Percentiles rank a stretch among this genome's conserved stretches.
Evolutionary conservation across 2,329 filamentous ascomycete genomes (phyloP).

Genomic region (Colletotrichum destructivum): DNA sequence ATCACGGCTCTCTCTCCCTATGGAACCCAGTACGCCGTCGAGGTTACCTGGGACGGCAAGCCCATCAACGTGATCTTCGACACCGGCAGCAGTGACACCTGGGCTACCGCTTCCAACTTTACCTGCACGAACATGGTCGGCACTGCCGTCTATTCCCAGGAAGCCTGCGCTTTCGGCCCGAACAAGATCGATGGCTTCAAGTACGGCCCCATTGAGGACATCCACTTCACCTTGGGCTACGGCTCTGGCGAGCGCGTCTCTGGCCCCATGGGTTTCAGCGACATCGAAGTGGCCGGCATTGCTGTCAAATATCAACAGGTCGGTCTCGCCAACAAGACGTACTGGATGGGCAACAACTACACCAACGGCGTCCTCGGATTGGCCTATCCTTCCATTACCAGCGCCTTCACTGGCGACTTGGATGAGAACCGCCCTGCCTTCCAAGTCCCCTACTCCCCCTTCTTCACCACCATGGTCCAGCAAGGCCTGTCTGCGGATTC

Average conservation of each 20-base stretch:
- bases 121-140: constrained; percentile 58
- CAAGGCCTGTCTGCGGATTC: constrained; percentile 61
- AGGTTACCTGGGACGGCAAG: constrained; percentile 57
- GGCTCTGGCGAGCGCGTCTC: constrained; percentile 64
- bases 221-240: constrained; percentile 64
- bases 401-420: constrained; percentile 59
- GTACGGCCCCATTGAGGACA: constrained; percentile 54
- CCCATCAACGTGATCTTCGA: constrained; percentile 62
- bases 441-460: constrained; percentile 61
- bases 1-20: constrained; percentile 55
- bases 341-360: constrained; percentile 67
- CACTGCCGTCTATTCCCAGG: constrained; percentile 47
- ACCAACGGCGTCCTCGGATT: constrained; percentile 67
- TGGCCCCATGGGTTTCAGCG: constrained; percentile 63
- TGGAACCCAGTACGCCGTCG: constrained; percentile 60
- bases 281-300: constrained; percentile 63
- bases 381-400: constrained; percentile 66
- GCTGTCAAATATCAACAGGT: constrained; percentile 62
- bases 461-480: constrained; percentile 64
- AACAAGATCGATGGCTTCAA: constrained; percentile 57
- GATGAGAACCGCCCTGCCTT: constrained; percentile 57
- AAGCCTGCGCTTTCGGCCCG: constrained; percentile 59
- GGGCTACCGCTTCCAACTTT: constrained; percentile 60
- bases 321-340: constrained; percentile 64
- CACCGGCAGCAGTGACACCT: constrained; percentile 68